Conservation (phyloP, 371 early-diverging fungal genomes). For the Apophysomyces variabilis region DNA sequence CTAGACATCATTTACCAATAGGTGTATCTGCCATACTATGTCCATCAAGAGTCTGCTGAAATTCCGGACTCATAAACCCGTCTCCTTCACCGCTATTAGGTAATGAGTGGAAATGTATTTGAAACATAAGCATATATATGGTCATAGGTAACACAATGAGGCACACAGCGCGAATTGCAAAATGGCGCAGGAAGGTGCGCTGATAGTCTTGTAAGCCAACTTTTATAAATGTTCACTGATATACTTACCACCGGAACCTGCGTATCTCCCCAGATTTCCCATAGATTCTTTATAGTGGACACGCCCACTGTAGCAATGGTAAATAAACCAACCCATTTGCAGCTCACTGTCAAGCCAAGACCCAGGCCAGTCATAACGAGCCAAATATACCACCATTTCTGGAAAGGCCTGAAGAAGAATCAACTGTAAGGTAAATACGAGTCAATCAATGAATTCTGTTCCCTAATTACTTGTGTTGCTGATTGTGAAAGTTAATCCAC, state of each 20-base stretch:
- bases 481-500: conserved; percentile 86
- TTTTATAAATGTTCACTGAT: conserved; percentile 2
- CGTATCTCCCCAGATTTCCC: conserved; percentile 87
- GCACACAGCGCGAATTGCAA: conserved; percentile 72
- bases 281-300: conserved; percentile 85
- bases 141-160: conserved; percentile 86
- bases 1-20: conserved; percentile 32
- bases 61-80: conserved; percentile 91
- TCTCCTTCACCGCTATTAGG: conserved; percentile 92
- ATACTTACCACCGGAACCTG: conserved; percentile 56
- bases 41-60: conserved; percentile 88
- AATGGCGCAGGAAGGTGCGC: conserved; percentile 73
- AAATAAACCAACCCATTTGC: conserved; percentile 95
- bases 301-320: conserved; percentile 85
- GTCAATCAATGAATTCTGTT: neutral
- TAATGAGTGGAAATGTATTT: conserved; percentile 87
- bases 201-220: conserved; percentile 14
- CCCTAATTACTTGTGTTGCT: conserved; percentile 51
- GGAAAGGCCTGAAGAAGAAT: neutral
- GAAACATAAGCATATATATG: conserved; percentile 88
- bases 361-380: conserved; percentile 72
- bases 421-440: neutral
- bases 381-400: conserved; percentile 59
- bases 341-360: conserved; percentile 68
- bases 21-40: conserved; percentile 67